Evolutionary conservation across 148 eudicot species (phyloP), one percentile per base, ranked within the genome.

Genomic region (Rhododendron simsii): DNA sequence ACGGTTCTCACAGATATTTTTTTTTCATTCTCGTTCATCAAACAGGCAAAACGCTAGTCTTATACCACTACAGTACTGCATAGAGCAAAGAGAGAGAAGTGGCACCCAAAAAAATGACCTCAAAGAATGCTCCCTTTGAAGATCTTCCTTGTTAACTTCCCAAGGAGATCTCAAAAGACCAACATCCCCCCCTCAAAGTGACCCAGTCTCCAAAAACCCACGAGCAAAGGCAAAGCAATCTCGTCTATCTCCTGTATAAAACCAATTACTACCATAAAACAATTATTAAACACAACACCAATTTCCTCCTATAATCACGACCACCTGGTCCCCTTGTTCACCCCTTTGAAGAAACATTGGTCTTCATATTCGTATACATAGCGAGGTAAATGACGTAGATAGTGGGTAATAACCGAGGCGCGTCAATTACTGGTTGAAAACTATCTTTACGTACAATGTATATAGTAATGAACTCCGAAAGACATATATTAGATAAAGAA

Each of bases 171-270:
- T 92, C 87, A 93, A 93, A 93, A 94, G 95, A 96, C 98, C 98
- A 96, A 96, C 98, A 96, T 96, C 61, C 84, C 98, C 88, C 91
- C 89, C 87, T 69, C 71, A 23, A 90, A 88, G 90, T 87, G 94
- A 93, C 93, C 91, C 98, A 96, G 88, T 92, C 95, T 93, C 87
- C 98, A 88, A 96, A 94, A 95, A 89, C 98, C 98, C 98, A 96
- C 98, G 98, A 94, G 93, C 92, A 93, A 83, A 41, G 45, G 45
- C 45, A 6, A 41, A 41, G 7, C 45, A 41, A 41, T 41, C 45
- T 41, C 45, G 8, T 87, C 35, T 33, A 33, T 33, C 90, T 63
- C 84, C 74, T 61, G 45, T 30, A 3, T 26, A 67, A 77, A 33
- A 82, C 39, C 71, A 63, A 63, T n/a, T 61, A 21, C 63, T 7